These are phyloP conservation scores for Spergularia azorica DNA, from an alignment of 179 eudicot species.

Conservation along the genomic window DNA sequence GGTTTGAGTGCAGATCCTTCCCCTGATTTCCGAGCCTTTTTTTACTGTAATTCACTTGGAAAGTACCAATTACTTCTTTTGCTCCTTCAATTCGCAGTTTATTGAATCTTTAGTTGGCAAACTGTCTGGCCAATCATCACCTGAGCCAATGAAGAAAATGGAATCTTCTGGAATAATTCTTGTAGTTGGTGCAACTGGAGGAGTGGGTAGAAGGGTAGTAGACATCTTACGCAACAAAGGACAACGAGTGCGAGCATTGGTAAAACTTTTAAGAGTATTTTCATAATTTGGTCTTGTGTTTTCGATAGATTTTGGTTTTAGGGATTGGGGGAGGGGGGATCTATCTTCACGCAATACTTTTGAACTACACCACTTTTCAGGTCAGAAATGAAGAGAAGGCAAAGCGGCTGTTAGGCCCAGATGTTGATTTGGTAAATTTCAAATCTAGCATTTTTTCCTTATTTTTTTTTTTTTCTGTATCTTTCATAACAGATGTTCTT, in stretches of 20 bases:
- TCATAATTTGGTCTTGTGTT: background rate
- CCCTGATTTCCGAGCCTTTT: background rate
- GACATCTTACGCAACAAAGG: constrained; percentile 73
- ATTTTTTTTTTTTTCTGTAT: background rate
- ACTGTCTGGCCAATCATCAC: constrained; percentile 62
- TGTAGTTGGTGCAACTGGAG: constrained; percentile 97
- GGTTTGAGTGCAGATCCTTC: constrained; percentile 42
- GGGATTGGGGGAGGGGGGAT: background rate
- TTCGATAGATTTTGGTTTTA: background rate
- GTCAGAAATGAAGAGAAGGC: constrained; percentile 96
- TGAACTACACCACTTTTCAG: constrained; percentile 39
- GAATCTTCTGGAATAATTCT: constrained; percentile 71
- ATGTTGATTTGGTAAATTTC: constrained; percentile 72
- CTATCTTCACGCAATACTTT: background rate
- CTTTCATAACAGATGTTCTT: background rate
- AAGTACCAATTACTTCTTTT: constrained; percentile 19
- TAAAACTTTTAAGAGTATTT: constrained; percentile 28
- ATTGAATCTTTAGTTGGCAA: constrained; percentile 67
- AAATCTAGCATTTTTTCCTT: background rate
- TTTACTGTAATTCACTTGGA: background rate
- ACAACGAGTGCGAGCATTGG: constrained; percentile 75
- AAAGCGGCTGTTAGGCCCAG: constrained; percentile 82
- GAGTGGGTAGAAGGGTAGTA: constrained; percentile 98
- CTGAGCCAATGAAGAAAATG: constrained; percentile 63
- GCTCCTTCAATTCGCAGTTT: constrained; percentile 45